Conservation (phyloP, 129 eudicot genomes). For the Apium graveolens region DNA sequence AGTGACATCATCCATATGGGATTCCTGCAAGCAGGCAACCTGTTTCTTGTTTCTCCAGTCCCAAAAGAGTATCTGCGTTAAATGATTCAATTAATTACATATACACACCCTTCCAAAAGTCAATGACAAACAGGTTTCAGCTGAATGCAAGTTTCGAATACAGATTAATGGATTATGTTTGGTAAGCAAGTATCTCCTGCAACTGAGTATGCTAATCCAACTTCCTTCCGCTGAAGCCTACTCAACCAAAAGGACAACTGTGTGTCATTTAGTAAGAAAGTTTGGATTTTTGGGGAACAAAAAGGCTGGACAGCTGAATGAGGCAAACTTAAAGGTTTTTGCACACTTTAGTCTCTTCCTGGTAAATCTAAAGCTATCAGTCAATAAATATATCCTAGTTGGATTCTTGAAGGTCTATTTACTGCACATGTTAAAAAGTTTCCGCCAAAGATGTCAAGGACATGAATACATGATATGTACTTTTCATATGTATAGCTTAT, state of each 20-base stretch:
- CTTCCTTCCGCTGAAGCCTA: background rate
- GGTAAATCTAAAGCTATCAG: background rate
- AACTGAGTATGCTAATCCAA: background rate
- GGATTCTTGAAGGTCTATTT: background rate
- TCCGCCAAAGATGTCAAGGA: background rate
- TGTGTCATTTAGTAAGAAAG: background rate
- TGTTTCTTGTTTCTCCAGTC: slow-evolving; percentile 79
- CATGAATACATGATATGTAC: background rate
- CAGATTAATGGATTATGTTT: background rate
- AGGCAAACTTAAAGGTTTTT: background rate
- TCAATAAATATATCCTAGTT: no score
- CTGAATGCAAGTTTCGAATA: background rate
- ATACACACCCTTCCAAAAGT: background rate
- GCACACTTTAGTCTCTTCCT: background rate
- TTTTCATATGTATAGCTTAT: background rate
- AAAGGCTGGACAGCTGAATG: background rate
- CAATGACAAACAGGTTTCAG: background rate
- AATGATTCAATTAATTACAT: slow-evolving; percentile 1
- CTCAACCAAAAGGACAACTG: background rate
- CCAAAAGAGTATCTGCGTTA: slow-evolving; percentile 64
- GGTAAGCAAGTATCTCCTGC: background rate
- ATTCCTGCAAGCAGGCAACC: slow-evolving; percentile 87
- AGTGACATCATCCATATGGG: slow-evolving; percentile 93
- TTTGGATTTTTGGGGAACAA: background rate
- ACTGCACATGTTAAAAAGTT: background rate